Conservation (phyloP, 441 rosid species). For the Aleurites moluccanus region DNA sequence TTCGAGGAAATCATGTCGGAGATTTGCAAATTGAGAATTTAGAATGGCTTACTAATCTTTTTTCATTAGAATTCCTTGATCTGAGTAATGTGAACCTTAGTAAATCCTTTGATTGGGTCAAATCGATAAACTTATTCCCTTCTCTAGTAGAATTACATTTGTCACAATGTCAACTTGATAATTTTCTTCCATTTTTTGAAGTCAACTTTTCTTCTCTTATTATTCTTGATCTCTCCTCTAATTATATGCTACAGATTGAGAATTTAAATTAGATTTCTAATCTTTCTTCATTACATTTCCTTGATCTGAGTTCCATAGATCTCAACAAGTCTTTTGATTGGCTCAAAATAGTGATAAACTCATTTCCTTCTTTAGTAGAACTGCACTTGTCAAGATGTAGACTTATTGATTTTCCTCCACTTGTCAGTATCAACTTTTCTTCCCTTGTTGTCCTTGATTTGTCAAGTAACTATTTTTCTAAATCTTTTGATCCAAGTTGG, state of each 20-base stretch:
- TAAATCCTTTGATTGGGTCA: no score
- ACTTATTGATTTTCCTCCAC: background rate
- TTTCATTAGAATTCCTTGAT: no score
- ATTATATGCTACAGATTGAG: no score
- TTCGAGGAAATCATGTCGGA: background rate
- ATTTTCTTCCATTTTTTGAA: no score
- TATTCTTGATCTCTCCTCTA: no score
- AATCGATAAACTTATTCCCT: no score
- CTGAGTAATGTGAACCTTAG: no score
- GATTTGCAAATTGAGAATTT: background rate
- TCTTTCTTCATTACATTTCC: background rate
- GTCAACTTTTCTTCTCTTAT: no score
- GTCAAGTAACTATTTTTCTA: background rate
- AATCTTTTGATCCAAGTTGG: background rate
- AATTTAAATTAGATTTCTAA: no score
- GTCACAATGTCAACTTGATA: no score
- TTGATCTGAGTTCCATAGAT: background rate
- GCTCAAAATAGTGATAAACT: background rate
- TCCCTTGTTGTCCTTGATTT: conserved; percentile 1
- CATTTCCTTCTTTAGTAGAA: background rate
- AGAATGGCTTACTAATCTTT: background rate
- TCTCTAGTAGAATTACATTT: no score
- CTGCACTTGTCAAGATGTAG: background rate
- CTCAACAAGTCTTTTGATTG: background rate
- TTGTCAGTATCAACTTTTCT: background rate